Conservation (phyloP, 2,329 filamentous ascomycete species). For the Epichloe baconii region DNA sequence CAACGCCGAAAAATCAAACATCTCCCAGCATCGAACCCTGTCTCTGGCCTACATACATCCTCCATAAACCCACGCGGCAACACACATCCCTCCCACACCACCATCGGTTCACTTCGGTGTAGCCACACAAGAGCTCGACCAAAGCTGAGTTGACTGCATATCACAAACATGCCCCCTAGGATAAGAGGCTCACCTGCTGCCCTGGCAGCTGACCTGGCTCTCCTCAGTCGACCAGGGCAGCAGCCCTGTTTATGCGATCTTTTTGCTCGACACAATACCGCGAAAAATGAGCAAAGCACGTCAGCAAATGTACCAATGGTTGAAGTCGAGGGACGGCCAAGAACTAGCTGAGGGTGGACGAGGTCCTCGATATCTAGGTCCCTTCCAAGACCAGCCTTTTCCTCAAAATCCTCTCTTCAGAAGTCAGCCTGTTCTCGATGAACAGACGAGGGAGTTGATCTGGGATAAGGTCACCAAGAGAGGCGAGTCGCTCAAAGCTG, state of each 20-base stretch:
- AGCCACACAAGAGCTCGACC: neutral
- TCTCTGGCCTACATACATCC: neutral
- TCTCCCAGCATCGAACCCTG: too few species aligned
- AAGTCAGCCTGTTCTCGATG: conserved; percentile 61
- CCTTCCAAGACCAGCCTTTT: conserved; percentile 44
- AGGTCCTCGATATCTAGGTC: conserved; percentile 25
- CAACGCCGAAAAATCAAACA: neutral
- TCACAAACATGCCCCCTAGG: conserved; percentile 6
- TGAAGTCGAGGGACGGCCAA: conserved; percentile 15
- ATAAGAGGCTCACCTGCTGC: conserved; percentile 16
- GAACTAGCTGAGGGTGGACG: conserved; percentile 13
- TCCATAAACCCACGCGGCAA: neutral
- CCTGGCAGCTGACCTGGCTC: conserved; percentile 10
- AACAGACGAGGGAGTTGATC: conserved; percentile 59
- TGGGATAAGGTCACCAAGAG: conserved; percentile 53
- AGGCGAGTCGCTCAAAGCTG: conserved; percentile 57
- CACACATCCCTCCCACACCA: neutral
- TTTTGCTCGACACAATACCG: conserved; percentile 27
- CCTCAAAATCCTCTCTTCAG: conserved; percentile 60
- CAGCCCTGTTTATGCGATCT: conserved; percentile 15
- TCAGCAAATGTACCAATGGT: conserved; percentile 26
- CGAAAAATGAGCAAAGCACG: conserved; percentile 24
- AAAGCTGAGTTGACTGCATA: neutral
- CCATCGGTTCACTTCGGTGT: neutral
- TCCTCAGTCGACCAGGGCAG: conserved; percentile 2